Evolutionary conservation across 1,139 yeast genomes (phyloP).

Genomic region (Zygosaccharomyces pseudobailii): DNA sequence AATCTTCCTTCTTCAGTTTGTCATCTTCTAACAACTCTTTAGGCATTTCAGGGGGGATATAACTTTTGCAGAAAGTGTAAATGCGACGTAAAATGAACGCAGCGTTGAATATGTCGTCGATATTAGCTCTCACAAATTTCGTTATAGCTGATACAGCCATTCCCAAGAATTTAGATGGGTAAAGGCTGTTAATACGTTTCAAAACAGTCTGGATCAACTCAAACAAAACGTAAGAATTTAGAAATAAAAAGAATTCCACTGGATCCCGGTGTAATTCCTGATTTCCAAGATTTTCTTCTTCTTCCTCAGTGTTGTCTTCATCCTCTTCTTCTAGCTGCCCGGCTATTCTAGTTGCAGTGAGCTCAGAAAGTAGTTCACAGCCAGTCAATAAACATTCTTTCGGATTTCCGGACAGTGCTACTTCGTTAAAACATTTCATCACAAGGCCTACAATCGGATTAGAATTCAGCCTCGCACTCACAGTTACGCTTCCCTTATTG

Average conservation of each 20-base stretch:
- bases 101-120: slow-evolving; percentile 33
- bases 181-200: slow-evolving; percentile 44
- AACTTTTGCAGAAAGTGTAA: slow-evolving; percentile 66
- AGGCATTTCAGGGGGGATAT: slow-evolving; percentile 44
- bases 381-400: slow-evolving; percentile 69
- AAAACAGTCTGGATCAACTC: slow-evolving; percentile 59
- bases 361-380: slow-evolving; percentile 52
- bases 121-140: slow-evolving; percentile 46
- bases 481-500: slow-evolving; percentile 24
- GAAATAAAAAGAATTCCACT: slow-evolving; percentile 23
- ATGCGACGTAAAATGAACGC: slow-evolving; percentile 57
- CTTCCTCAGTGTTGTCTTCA: slow-evolving; percentile 5
- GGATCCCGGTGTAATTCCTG: slow-evolving; percentile 13
- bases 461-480: slow-evolving; percentile 11
- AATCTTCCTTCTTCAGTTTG: slow-evolving; percentile 39
- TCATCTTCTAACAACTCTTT: slow-evolving; percentile 8
- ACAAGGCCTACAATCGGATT: slow-evolving; percentile 30
- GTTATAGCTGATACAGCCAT: slow-evolving; percentile 58
- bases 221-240: slow-evolving; percentile 59
- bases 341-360: slow-evolving; percentile 23
- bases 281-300: background rate
- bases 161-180: slow-evolving; percentile 72
- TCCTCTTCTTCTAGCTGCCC: slow-evolving; percentile 23
- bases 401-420: slow-evolving; percentile 67
- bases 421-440: slow-evolving; percentile 51